These are phyloP conservation scores for Phytophthora sp. DNA, from an alignment of 352 stramenopile species.

Conservation along the genomic window DNA sequence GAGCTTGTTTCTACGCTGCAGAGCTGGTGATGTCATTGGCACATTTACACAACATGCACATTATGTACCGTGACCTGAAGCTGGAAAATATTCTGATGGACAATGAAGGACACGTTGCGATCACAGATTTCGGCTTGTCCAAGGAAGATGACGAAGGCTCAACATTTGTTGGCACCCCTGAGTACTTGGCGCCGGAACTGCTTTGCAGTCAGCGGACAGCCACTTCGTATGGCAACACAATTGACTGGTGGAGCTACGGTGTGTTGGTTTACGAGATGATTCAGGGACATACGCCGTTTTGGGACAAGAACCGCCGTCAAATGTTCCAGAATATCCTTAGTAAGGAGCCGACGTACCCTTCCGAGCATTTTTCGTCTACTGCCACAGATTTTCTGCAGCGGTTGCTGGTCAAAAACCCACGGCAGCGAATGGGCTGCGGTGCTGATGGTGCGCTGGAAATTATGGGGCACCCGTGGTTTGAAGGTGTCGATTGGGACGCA, in stretches of 20 bases:
- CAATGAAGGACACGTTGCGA: slow-evolving; percentile 78
- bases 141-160: slow-evolving; percentile 87
- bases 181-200: slow-evolving; percentile 86
- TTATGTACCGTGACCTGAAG: slow-evolving; percentile 92
- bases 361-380: slow-evolving; percentile 64
- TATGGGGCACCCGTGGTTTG: slow-evolving; percentile 85
- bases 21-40: slow-evolving; percentile 83
- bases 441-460: slow-evolving; percentile 73
- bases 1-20: slow-evolving; percentile 86
- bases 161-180: slow-evolving; percentile 84
- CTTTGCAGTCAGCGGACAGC: slow-evolving; percentile 72
- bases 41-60: slow-evolving; percentile 88
- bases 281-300: slow-evolving; percentile 82
- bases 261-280: slow-evolving; percentile 92
- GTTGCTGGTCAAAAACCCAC: slow-evolving; percentile 79
- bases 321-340: slow-evolving; percentile 90
- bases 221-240: slow-evolving; percentile 83
- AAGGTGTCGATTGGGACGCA: slow-evolving; percentile 79
- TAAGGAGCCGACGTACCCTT: slow-evolving; percentile 67
- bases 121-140: slow-evolving; percentile 90
- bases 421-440: slow-evolving; percentile 67
- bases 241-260: slow-evolving; percentile 90
- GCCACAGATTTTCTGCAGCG: slow-evolving; percentile 73
- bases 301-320: slow-evolving; percentile 80
- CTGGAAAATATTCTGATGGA: slow-evolving; percentile 92